Conservation (phyloP, 2,329 filamentous ascomycete genomes). For the Neofusicoccum umdonicola region DNA sequence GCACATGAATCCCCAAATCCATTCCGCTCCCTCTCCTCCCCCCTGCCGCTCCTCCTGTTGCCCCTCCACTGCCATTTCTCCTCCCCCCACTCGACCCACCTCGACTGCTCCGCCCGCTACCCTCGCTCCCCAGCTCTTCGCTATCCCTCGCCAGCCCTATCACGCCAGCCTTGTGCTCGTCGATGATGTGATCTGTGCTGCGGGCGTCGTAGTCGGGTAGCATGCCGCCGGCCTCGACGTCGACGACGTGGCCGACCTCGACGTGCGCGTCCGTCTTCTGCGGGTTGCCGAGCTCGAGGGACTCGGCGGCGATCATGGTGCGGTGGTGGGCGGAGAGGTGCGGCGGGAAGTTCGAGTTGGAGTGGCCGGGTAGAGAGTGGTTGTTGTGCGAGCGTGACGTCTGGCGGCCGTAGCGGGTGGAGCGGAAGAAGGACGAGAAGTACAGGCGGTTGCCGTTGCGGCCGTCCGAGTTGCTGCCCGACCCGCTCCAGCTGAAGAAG, state of each 20-base stretch:
- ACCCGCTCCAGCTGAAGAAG: conserved; percentile 3
- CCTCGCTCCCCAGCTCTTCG: not conserved
- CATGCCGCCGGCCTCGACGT: not conserved
- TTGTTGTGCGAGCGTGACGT: not conserved
- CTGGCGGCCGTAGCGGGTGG: not conserved
- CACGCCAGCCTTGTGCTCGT: not conserved
- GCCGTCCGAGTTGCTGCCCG: not conserved
- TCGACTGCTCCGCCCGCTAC: not conserved
- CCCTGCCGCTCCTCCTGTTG: not conserved
- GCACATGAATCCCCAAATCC: not conserved
- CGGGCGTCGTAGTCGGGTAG: not conserved
- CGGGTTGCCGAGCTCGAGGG: not conserved
- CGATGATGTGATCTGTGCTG: not conserved
- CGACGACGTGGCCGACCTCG: not conserved
- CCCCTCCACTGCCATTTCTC: not conserved
- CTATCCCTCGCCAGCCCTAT: not conserved
- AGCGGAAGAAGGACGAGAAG: not conserved
- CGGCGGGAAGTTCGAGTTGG: not conserved
- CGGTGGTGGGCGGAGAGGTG: not conserved
- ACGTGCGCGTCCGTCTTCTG: not conserved
- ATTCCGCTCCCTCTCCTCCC: not conserved
- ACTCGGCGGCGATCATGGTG: not conserved
- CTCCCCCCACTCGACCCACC: not conserved
- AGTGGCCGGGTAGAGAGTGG: too few relatives aligned
- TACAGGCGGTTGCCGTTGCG: not conserved